phyloP scores from a whole-genome alignment of 352 stramenopile genomes.

The Plasmopara muralis region DNA sequence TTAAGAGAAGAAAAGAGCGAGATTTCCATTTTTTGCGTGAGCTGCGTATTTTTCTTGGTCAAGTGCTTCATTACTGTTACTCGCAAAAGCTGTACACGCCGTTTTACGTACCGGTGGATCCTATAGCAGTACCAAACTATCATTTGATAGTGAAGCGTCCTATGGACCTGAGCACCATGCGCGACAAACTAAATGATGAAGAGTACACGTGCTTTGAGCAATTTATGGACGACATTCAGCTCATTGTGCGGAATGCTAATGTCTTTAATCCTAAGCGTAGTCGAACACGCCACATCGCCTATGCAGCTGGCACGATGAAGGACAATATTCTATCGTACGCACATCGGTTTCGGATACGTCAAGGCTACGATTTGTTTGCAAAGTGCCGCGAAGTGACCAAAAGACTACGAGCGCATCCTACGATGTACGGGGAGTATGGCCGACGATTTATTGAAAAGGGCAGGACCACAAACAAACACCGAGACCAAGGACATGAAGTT shows the following conservation, averaged over 20 bases:
- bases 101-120: slow-evolving; percentile 72
- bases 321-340: slow-evolving; percentile 86
- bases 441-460: slow-evolving; percentile 14
- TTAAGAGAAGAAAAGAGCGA: slow-evolving; percentile 45
- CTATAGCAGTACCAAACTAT: slow-evolving; percentile 79
- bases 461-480: slow-evolving; percentile 14
- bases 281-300: slow-evolving; percentile 63
- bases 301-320: slow-evolving; percentile 80
- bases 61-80: slow-evolving; percentile 81
- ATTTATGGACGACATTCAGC: slow-evolving; percentile 84
- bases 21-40: slow-evolving; percentile 84
- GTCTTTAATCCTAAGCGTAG: slow-evolving; percentile 86
- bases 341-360: slow-evolving; percentile 78
- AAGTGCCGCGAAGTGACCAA: slow-evolving; percentile 78
- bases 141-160: slow-evolving; percentile 82
- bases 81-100: slow-evolving; percentile 55
- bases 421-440: slow-evolving; percentile 36
- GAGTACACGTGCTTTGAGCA: slow-evolving; percentile 86
- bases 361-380: slow-evolving; percentile 86
- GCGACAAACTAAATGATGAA: slow-evolving; percentile 83
- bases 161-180: slow-evolving; percentile 87
- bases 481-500: slow-evolving; percentile 10
- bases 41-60: slow-evolving; percentile 81
- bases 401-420: slow-evolving; percentile 43
- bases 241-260: slow-evolving; percentile 85